phyloP scores from a whole-genome alignment of 352 stramenopile genomes.

The Phytopythium litorale region DNA sequence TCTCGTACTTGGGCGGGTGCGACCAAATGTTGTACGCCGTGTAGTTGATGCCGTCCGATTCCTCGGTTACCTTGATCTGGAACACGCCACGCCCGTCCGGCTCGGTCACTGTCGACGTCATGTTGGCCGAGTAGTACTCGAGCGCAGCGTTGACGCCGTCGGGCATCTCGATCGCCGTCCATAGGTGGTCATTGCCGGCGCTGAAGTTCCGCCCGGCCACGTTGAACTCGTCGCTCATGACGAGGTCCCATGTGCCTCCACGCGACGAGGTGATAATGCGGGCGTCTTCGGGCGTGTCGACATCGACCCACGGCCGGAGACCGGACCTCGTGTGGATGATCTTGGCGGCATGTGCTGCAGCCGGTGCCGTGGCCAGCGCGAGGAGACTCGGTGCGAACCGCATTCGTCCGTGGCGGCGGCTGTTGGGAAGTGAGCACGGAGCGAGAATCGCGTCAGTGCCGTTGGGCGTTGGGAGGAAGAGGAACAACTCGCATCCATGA shows the following conservation, averaged over 20 bases:
- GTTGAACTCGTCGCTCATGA: slow-evolving; percentile 81
- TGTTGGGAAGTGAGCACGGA: too few relatives aligned
- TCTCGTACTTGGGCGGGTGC: slow-evolving; percentile 30
- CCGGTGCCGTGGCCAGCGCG: not conserved
- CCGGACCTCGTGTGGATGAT: slow-evolving; percentile 27
- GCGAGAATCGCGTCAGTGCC: too few relatives aligned
- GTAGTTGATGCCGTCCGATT: slow-evolving; percentile 35
- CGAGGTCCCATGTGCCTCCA: slow-evolving; percentile 48
- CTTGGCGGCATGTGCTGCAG: not conserved
- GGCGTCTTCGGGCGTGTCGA: slow-evolving; percentile 21
- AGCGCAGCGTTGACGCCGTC: slow-evolving; percentile 55
- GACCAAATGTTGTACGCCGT: slow-evolving; percentile 42
- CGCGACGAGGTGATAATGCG: slow-evolving; percentile 34
- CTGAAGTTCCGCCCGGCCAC: slow-evolving; percentile 48
- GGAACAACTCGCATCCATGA: too few relatives aligned
- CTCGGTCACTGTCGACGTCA: slow-evolving; percentile 41
- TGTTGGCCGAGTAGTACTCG: slow-evolving; percentile 90
- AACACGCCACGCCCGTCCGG: slow-evolving; percentile 27
- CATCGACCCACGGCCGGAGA: slow-evolving; percentile 36
- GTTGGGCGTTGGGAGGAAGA: too few relatives aligned
- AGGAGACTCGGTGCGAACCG: not conserved
- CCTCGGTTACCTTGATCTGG: slow-evolving; percentile 31
- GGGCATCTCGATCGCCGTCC: slow-evolving; percentile 64
- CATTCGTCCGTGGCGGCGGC: not conserved
- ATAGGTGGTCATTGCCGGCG: slow-evolving; percentile 54